Evolutionary conservation across 2,329 filamentous ascomycete species (phyloP), one percentile per base, ranked within the genome.

Genomic region (Pseudogymnoascus sp.): DNA sequence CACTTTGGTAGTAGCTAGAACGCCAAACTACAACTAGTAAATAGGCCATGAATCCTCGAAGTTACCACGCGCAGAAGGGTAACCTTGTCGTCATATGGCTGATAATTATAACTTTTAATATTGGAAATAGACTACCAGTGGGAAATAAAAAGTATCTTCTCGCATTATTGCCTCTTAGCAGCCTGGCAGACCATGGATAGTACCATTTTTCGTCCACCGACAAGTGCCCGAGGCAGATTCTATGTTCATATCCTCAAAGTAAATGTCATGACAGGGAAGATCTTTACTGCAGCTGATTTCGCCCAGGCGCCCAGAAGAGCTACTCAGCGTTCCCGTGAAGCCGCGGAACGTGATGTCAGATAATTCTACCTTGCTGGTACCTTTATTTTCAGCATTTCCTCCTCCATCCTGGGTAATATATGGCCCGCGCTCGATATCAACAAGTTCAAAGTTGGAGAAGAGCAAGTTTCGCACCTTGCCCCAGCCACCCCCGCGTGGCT

Each of bases 401-500:
- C 81, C 79, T 47, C 66, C 78, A 60, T 79, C 73, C 66, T 83
- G 75, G 0, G 69, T 77, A 60, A 84, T 80, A 2, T 66, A 65
- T 0, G 76, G 73, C 0, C 77, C 77, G 12, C 69, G 65, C 12
- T 74, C 72, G 1, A 79, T 75, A 9, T 79, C 80, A 8, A 76
- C 64, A 12, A 82, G 65, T 11, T 74, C 64, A 65, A 83, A 82
- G 63, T 82, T 82, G 16, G 74, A 72, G 63, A 83, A 80, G 1
- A 76, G 66, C 6, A 83, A 70, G 64, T 82, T 81, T 12, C 72
- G 69, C 3, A 83, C 75, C 3, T 69, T 71, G n/a, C 81, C 81
- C 77, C 80, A 82, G 16, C 81, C 80, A 12, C 76, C 79, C 9
- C 81, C 81, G 4, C 78, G 73, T 3, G 80, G 79, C 35, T 75